These are phyloP conservation scores for Globisporangium sylvaticum DNA, from an alignment of 352 stramenopile genomes.

Conservation along the genomic window DNA sequence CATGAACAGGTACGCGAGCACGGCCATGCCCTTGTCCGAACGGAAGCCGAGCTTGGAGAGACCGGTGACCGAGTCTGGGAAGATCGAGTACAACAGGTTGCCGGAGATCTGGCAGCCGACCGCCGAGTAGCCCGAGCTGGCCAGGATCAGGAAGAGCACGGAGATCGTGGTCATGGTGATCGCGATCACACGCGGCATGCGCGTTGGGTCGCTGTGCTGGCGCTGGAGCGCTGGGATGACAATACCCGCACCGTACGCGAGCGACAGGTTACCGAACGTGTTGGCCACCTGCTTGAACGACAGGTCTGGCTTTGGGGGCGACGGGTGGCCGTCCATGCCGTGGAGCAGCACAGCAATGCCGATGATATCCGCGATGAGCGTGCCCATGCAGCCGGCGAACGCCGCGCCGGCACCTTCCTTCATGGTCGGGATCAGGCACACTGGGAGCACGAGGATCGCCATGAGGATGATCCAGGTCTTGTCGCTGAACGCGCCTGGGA, in stretches of 20 bases:
- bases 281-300: conserved; percentile 23
- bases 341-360: conserved; percentile 18
- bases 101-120: conserved; percentile 52
- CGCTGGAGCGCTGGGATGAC: conserved; percentile 48
- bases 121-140: conserved; percentile 32
- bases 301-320: conserved; percentile 16
- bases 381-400: conserved; percentile 25
- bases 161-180: conserved; percentile 44
- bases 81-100: conserved; percentile 20
- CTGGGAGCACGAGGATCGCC: conserved; percentile 20
- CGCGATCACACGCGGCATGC: conserved; percentile 47
- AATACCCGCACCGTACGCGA: conserved; percentile 30
- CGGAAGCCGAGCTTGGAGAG: conserved; percentile 26
- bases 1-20: conserved; percentile 21
- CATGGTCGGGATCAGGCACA: conserved; percentile 27
- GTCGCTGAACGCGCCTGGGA: conserved; percentile 15
- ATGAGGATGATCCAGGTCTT: conserved; percentile 31
- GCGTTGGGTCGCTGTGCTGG: conserved; percentile 43
- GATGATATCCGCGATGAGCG: conserved; percentile 26
- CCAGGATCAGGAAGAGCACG: conserved; percentile 38
- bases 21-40: conserved; percentile 24
- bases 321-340: conserved; percentile 22
- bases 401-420: conserved; percentile 24
- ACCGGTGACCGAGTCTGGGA: conserved; percentile 11
- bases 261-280: conserved; percentile 27